phyloP scores from a whole-genome alignment of 176 grass and related monocot species.

The Chloris gayana region DNA sequence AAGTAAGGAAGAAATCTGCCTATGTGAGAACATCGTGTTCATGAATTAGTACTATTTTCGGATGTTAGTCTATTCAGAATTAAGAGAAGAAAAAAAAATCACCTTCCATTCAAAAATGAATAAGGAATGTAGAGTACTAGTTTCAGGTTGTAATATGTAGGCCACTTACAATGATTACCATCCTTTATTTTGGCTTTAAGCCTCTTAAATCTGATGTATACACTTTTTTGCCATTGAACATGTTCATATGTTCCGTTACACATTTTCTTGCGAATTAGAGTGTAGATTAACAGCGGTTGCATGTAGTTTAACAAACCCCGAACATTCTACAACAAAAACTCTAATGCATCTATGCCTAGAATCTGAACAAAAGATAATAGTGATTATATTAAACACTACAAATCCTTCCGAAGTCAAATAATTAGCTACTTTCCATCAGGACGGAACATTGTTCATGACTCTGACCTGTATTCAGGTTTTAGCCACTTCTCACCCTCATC shows the following conservation, averaged over 20 bases:
- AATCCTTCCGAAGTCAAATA: neutral
- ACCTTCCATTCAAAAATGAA: slow-evolving; percentile 18
- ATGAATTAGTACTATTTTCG: neutral
- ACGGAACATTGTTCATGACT: slow-evolving; percentile 6
- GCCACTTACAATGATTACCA: neutral
- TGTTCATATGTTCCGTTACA: neutral
- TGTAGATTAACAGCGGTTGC: neutral
- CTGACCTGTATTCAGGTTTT: slow-evolving; percentile 98
- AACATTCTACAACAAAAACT: neutral
- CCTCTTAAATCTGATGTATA: neutral
- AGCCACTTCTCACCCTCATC: slow-evolving; percentile 99
- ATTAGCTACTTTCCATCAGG: slow-evolving; percentile 23
- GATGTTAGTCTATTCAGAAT: too few species aligned
- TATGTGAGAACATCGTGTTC: neutral
- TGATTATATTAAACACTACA: neutral
- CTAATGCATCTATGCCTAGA: neutral
- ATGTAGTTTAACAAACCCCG: neutral
- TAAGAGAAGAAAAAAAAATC: slow-evolving; percentile 9
- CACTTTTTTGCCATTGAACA: too few species aligned
- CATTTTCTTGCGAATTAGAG: neutral
- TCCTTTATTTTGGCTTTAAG: neutral
- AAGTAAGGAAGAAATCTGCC: slow-evolving; percentile 2
- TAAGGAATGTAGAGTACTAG: slow-evolving; percentile 4
- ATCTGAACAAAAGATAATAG: neutral
- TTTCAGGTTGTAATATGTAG: neutral